These are phyloP conservation scores for Phytopythium ostracodes DNA, from an alignment of 352 stramenopile species.

Conservation along the genomic window DNA sequence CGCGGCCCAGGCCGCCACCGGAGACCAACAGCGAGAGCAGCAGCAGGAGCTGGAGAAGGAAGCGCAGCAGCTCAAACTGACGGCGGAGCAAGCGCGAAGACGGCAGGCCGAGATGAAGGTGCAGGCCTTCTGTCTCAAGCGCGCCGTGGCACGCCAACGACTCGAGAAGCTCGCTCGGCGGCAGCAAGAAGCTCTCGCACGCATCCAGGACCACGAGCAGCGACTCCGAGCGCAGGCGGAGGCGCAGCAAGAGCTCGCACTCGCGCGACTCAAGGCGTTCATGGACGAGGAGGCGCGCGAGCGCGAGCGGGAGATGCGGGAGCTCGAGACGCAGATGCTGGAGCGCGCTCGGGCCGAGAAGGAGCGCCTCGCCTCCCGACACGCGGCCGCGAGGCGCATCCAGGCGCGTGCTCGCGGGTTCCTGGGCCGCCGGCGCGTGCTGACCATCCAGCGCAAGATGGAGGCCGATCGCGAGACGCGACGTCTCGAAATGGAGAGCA, in stretches of 20 bases:
- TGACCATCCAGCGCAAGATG: conserved; percentile 55
- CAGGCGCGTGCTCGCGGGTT: conserved; percentile 52
- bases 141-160: conserved; percentile 31
- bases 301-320: conserved; percentile 65
- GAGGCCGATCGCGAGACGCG: conserved; percentile 60
- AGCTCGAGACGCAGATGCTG: conserved; percentile 72
- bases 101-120: conserved; percentile 68
- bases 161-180: conserved; percentile 42
- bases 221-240: conserved; percentile 44
- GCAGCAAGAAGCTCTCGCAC: conserved; percentile 46
- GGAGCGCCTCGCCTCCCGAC: conserved; percentile 41
- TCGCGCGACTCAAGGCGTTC: conserved; percentile 54
- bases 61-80: conserved; percentile 33
- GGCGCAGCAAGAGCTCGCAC: conserved; percentile 65
- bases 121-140: conserved; percentile 51
- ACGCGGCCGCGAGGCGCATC: conserved; percentile 52
- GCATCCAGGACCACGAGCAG: conserved; percentile 56
- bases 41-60: conserved; percentile 41
- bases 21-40: conserved; percentile 15
- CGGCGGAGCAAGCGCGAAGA: conserved; percentile 28
- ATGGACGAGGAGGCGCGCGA: conserved; percentile 70
- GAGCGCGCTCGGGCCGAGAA: conserved; percentile 66
- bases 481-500: conserved; percentile 47
- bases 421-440: conserved; percentile 49
- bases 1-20: background rate